Evolutionary conservation across 345 rosid species (phyloP), one percentile per base, ranked within the genome.

Genomic region (Excoecaria agallocha): DNA sequence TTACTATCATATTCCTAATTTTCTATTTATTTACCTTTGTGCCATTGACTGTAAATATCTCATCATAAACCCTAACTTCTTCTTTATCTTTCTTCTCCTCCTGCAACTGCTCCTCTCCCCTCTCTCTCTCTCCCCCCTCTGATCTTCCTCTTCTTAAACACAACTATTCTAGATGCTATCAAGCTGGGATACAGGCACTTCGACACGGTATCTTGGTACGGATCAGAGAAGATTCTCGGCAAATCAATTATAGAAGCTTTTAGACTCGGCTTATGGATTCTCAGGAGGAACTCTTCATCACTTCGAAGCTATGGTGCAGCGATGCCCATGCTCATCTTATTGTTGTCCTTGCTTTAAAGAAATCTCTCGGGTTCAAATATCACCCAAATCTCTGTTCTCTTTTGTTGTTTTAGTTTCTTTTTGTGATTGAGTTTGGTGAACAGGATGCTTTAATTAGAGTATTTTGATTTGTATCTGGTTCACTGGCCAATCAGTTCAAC

Each of bases 261-360:
- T 15, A 16, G 3, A 7, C 48, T 30, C 30, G 72, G 72, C 24
- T 68, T 2, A 4, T 72, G 3, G n/a, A 11, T 25, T 41, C 46
- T 12, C 43, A 39, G 3, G 69, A 73, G 4, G 60, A 73, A 6
- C 37, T 73, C 3, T 73, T 62, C n/a, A 58, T 73, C 43, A 62
- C 76, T 73, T 73, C 76, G 10, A 73, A 73, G 58, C 45, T 73
- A 1, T 73, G 76, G 69, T 72, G 69, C 16, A 17, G 6, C 17
- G 69, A 73, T n/a, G 68, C 49, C 1, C 76, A 61, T 49, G 25
- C 13, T 73, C 16, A 73, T 59, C 69, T 35, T n/a, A n/a, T n/a
- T 61, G 60, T 73, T 35, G 50, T 63, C 15, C 68, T 60, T 10
- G 76, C 69, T 25, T 54, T 73, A 22, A 22, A 43, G 45, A 72